Percentiles rank a stretch among this genome's conserved stretches.
Evolutionary conservation across 306 rosid genomes (phyloP).

Genomic region (Rosa multiflora): DNA sequence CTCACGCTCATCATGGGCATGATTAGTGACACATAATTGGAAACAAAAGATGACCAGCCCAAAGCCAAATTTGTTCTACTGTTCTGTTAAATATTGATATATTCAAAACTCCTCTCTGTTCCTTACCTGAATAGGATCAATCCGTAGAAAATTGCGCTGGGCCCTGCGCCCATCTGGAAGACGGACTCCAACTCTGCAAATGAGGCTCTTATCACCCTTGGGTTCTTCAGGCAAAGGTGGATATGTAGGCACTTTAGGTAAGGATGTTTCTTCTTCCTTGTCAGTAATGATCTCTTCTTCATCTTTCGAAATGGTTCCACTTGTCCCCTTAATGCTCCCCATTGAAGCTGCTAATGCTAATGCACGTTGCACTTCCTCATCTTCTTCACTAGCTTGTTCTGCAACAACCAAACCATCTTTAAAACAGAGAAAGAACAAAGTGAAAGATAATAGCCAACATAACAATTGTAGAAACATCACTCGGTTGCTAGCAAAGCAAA

Average conservation of each 20-base stretch:
- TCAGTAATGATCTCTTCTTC: slow-evolving; percentile 37
- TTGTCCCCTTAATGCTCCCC: slow-evolving; percentile 58
- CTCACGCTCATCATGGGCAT: no score
- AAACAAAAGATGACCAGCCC: background rate
- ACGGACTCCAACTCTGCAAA: slow-evolving; percentile 85
- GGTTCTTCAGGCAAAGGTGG: slow-evolving; percentile 89
- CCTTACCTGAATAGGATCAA: slow-evolving; percentile 78
- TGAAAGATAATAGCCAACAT: background rate
- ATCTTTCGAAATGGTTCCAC: slow-evolving; percentile 30
- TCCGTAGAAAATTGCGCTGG: slow-evolving; percentile 72
- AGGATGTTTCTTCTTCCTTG: slow-evolving; percentile 40
- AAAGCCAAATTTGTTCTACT: background rate
- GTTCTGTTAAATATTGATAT: background rate
- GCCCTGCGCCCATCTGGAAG: slow-evolving; percentile 89
- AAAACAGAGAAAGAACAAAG: background rate
- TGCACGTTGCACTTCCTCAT: slow-evolving; percentile 68
- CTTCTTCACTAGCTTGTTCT: slow-evolving; percentile 57
- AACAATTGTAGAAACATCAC: background rate
- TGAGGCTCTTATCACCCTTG: slow-evolving; percentile 67
- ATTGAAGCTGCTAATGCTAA: slow-evolving; percentile 75
- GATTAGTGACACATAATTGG: no score
- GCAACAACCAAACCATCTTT: slow-evolving; percentile 34
- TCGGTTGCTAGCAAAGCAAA: background rate
- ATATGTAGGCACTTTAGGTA: slow-evolving; percentile 48
- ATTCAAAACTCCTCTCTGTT: background rate